Evolutionary conservation across 2,329 filamentous ascomycete species (phyloP), one percentile per base, ranked within the genome.

Genomic region (Colletotrichum scovillei): DNA sequence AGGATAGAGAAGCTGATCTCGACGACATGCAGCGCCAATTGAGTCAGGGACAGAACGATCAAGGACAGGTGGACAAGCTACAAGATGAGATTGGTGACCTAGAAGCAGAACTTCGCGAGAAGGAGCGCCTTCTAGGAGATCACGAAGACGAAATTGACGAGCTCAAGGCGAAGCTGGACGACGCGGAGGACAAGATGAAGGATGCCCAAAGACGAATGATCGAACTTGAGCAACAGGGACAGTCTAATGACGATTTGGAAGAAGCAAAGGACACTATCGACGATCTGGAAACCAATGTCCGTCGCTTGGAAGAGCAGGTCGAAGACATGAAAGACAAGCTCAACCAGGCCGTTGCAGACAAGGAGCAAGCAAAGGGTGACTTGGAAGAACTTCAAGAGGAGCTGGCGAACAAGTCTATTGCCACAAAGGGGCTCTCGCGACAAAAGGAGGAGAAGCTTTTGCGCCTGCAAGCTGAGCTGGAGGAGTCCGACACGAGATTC

Each of bases 331-430:
- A 87, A 76, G 85, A 88, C 14, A 88, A 88, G 76, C 81, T 89
- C 22, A 83, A 90, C 49, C 85, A 89, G 64, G 89, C 90, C 0
- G 73, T 87, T 8, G 79, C 83, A 1, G 86, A 91, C 69, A 90
- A 89, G 76, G 85, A 89, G 26, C 86, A 88, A 35, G 90, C 90
- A 2, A 88, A 91, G 76, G 83, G 82, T 7, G 88, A 92, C 72
- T 83, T 92, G 19, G 87, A 91, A 76, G 90, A 92, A 78, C 86
- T 95, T 28, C 92, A 94, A 74, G 92, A 94, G 67, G 93, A 95
- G 77, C 90, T 95, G 88, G 89, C 92, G 26, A 92, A 95, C 82
- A 95, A 95, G 77, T 95, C 93, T 0, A 88, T 95, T 49, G 90
- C 91, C 66, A 93, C 92, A 14, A 95, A 93, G 79, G 93, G 92